A percentile compares a stretch with the other conserved stretches of the same genome.
These are phyloP conservation scores for Sporisorium sorghi DNA, from an alignment of 1,284 basidiomycete species.

Conservation along the genomic window DNA sequence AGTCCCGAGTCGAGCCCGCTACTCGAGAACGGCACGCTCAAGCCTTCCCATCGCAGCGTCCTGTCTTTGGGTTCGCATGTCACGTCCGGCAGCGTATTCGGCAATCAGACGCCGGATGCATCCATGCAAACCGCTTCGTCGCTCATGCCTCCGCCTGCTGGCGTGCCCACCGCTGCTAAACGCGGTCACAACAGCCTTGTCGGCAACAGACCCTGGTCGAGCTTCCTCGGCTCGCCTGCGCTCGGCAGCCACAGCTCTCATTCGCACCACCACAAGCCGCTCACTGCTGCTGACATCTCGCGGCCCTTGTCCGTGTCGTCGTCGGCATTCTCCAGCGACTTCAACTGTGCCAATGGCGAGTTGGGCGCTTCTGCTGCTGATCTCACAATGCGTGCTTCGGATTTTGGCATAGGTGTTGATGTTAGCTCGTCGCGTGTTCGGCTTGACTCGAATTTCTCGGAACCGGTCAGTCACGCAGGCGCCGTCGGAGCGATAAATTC, in stretches of 20 bases:
- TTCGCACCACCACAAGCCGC: constrained; percentile 20
- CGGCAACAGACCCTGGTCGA: constrained; percentile 36
- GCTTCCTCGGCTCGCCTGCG: constrained; percentile 31
- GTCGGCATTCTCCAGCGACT: constrained; percentile 34
- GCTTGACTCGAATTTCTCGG: constrained; percentile 35
- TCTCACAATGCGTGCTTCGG: constrained; percentile 32
- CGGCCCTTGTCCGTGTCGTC: constrained; percentile 43
- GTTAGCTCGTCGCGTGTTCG: constrained; percentile 12
- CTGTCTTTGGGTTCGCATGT: constrained; percentile 15
- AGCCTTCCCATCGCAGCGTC: constrained; percentile 11
- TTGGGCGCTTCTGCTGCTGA: constrained; percentile 20
- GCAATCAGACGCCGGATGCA: neutral
- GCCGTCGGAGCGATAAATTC: constrained; percentile 21
- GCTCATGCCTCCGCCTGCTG: constrained; percentile 20
- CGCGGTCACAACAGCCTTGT: constrained; percentile 42
- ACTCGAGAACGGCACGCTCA: neutral
- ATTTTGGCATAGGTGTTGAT: constrained; percentile 9
- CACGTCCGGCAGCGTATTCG: neutral
- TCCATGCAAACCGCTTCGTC: neutral
- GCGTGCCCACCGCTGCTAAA: neutral
- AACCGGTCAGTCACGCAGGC: constrained; percentile 19
- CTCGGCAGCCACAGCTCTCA: constrained; percentile 22
- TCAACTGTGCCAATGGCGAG: constrained; percentile 1
- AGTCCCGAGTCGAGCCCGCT: constrained; percentile 15
- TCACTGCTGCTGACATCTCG: constrained; percentile 35